phyloP scores from a whole-genome alignment of 2,329 filamentous ascomycete genomes.

The Elsinoe fawcettii region DNA sequence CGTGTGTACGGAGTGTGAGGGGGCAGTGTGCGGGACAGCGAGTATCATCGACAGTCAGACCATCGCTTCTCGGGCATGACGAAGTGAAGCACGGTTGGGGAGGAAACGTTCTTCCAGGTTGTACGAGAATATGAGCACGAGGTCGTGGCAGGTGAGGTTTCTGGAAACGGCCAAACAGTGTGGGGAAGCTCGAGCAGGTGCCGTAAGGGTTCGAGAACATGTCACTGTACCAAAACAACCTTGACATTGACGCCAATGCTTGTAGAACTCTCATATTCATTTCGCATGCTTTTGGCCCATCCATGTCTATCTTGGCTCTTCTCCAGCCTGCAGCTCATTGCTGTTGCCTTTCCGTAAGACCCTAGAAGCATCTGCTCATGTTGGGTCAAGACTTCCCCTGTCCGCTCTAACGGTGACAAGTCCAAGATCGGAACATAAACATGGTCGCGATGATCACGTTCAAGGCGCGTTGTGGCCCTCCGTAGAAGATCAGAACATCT shows the following conservation, averaged over 20 bases:
- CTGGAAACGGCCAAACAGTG: background rate
- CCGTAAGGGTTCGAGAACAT: background rate
- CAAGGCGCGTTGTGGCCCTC: too few relatives aligned
- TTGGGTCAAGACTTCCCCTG: too few relatives aligned
- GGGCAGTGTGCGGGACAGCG: background rate
- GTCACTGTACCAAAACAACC: background rate
- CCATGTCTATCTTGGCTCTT: background rate
- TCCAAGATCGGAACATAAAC: too few relatives aligned
- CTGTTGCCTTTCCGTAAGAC: background rate
- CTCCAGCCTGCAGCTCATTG: background rate
- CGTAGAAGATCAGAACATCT: conserved; percentile 26
- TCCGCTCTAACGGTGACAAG: background rate
- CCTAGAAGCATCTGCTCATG: background rate
- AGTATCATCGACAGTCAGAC: background rate
- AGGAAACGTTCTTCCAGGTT: background rate
- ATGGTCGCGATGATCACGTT: too few relatives aligned
- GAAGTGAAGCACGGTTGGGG: background rate
- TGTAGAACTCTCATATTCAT: background rate
- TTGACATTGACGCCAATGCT: background rate
- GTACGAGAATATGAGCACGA: background rate
- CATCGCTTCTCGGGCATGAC: background rate
- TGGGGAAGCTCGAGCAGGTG: conserved; percentile 8
- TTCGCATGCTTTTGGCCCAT: conserved; percentile 2
- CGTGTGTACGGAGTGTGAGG: background rate
- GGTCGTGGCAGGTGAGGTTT: conserved; percentile 1